These are phyloP conservation scores for Leishmania tropica DNA, from an alignment of 208 protist species.

Conservation along the genomic window DNA sequence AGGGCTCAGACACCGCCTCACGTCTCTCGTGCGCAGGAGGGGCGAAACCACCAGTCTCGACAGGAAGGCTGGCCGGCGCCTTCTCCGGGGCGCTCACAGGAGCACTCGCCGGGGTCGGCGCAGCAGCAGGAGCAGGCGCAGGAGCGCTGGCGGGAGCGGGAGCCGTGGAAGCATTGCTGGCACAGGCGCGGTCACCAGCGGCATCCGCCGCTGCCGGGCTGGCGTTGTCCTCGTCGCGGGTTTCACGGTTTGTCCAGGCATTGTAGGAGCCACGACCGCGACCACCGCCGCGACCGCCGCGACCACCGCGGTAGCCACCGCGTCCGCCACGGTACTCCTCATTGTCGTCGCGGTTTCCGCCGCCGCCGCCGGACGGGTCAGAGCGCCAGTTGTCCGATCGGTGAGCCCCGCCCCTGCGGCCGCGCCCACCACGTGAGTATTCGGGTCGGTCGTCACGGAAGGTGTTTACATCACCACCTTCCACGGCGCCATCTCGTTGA, in stretches of 20 bases:
- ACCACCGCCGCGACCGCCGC: constrained; percentile 23
- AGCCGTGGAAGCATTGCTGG: neutral
- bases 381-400: constrained; percentile 51
- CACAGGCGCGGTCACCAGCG: neutral
- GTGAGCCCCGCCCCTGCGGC: constrained; percentile 35
- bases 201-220: neutral
- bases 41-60: neutral
- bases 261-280: constrained; percentile 28
- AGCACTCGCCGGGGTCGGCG: neutral
- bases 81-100: neutral
- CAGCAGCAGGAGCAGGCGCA: neutral
- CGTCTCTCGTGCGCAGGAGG: constrained; percentile 5
- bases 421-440: constrained; percentile 48
- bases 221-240: constrained; percentile 18
- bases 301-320: constrained; percentile 15
- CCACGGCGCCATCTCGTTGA: constrained; percentile 50
- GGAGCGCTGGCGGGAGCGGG: neutral
- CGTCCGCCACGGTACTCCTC: constrained; percentile 27
- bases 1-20: constrained; percentile 16
- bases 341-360: constrained; percentile 22
- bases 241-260: constrained; percentile 26
- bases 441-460: constrained; percentile 44
- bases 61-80: neutral
- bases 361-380: constrained; percentile 25
- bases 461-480: constrained; percentile 36